Percentiles rank a stretch among this genome's conserved stretches.
phyloP scores from a whole-genome alignment of 2,329 filamentous ascomycete species.

The Furcasterigmium sp. region DNA sequence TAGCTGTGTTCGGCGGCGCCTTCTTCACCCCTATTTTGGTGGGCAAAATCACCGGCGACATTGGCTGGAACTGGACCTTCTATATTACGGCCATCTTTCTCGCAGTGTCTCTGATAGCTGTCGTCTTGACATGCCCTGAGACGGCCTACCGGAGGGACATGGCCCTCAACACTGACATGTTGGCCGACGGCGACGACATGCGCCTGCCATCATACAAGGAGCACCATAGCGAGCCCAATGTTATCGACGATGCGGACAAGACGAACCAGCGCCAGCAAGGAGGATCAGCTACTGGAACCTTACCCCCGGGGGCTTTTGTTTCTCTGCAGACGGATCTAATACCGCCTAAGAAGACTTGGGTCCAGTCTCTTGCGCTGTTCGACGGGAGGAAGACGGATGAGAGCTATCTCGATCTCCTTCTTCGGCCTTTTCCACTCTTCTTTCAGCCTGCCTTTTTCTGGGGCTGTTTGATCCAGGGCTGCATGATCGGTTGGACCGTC shows the following conservation, averaged over 20 bases:
- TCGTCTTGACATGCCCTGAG: slow-evolving; percentile 80
- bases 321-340: neutral
- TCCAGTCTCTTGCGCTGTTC: slow-evolving; percentile 62
- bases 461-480: slow-evolving; percentile 74
- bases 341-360: slow-evolving; percentile 51
- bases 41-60: slow-evolving; percentile 70
- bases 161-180: slow-evolving; percentile 65
- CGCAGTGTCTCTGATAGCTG: slow-evolving; percentile 60
- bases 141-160: slow-evolving; percentile 64
- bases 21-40: slow-evolving; percentile 81
- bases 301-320: no score
- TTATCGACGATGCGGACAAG: neutral
- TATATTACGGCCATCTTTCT: slow-evolving; percentile 84
- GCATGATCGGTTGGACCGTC: slow-evolving; percentile 92
- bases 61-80: slow-evolving; percentile 87
- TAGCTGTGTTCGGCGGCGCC: slow-evolving; percentile 51
- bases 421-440: slow-evolving; percentile 79
- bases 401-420: slow-evolving; percentile 56
- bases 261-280: neutral
- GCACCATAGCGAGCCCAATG: neutral
- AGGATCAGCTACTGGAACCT: no score
- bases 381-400: slow-evolving; percentile 80
- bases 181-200: slow-evolving; percentile 25
- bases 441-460: slow-evolving; percentile 82
- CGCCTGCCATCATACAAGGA: neutral